Evolutionary conservation across 2,329 filamentous ascomycete genomes (phyloP).

Genomic region (Cryphonectria carpinicola): DNA sequence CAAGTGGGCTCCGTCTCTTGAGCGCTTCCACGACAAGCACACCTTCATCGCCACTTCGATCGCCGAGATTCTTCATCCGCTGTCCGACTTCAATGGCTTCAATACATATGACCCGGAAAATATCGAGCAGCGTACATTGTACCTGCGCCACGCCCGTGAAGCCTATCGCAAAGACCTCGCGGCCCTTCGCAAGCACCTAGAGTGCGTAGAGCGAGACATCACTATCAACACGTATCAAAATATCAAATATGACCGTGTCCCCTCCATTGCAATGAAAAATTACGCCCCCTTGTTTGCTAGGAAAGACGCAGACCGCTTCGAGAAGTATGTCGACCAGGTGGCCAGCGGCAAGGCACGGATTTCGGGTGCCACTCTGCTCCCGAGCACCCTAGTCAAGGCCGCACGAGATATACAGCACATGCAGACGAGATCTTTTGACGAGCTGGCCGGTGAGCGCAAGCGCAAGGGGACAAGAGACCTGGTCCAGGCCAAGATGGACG

Average conservation of each 20-base stretch:
- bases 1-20: slow-evolving; percentile 63
- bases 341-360: slow-evolving; percentile 52
- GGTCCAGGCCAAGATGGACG: slow-evolving; percentile 36
- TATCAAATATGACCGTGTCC: slow-evolving; percentile 61
- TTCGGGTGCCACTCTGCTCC: slow-evolving; percentile 59
- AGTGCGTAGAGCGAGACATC: slow-evolving; percentile 58
- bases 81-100: slow-evolving; percentile 37
- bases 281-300: slow-evolving; percentile 53
- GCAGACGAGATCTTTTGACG: neutral
- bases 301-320: slow-evolving; percentile 56
- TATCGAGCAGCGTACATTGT: slow-evolving; percentile 47
- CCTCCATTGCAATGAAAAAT: slow-evolving; percentile 60
- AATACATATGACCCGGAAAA: slow-evolving; percentile 38
- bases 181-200: slow-evolving; percentile 55
- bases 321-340: slow-evolving; percentile 53
- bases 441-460: neutral
- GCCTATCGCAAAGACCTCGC: slow-evolving; percentile 56
- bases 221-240: slow-evolving; percentile 48
- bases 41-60: slow-evolving; percentile 62
- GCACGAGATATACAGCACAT: slow-evolving; percentile 23
- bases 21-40: slow-evolving; percentile 60
- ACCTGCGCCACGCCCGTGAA: slow-evolving; percentile 58
- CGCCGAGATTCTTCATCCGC: slow-evolving; percentile 56
- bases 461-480: slow-evolving; percentile 30
- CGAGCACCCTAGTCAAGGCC: slow-evolving; percentile 50